Conservation (phyloP, 495 filamentous ascomycete species). For the Acidomyces sp. region DNA sequence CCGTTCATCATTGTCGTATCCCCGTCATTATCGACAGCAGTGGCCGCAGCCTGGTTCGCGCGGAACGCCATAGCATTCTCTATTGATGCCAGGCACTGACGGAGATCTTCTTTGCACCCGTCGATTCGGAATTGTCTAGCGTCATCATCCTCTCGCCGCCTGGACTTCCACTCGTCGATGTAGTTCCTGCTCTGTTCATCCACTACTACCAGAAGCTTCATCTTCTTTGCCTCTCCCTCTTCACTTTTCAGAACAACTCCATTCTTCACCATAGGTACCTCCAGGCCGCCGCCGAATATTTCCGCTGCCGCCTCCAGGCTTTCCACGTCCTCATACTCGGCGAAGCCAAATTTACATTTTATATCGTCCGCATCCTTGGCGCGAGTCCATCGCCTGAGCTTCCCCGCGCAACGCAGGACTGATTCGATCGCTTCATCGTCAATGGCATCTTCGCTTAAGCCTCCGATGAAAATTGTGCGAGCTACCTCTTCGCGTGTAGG, state of each 20-base stretch:
- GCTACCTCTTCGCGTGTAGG: conserved; percentile 83
- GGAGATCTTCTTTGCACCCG: conserved; percentile 50
- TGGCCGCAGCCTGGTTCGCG: conserved; percentile 19
- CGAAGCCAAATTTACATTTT: conserved; percentile 83
- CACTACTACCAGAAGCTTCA: conserved; percentile 58
- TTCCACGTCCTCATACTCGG: conserved; percentile 88
- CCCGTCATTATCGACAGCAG: conserved; percentile 43
- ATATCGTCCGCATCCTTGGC: conserved; percentile 72
- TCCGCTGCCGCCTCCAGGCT: conserved; percentile 78
- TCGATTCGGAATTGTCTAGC: conserved; percentile 55
- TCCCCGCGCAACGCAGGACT: conserved; percentile 65
- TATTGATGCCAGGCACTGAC: conserved; percentile 53
- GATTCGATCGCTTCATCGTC: conserved; percentile 74
- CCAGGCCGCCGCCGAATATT: conserved; percentile 59
- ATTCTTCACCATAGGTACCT: conserved; percentile 71
- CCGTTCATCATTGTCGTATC: conserved; percentile 53
- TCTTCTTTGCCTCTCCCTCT: conserved; percentile 52
- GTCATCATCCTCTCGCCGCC: conserved; percentile 49
- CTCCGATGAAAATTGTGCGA: conserved; percentile 79
- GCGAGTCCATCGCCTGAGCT: conserved; percentile 71
- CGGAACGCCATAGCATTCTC: conserved; percentile 49
- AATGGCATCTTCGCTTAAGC: conserved; percentile 63
- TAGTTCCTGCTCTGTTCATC: conserved; percentile 70
- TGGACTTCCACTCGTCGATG: conserved; percentile 62
- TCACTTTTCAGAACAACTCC: conserved; percentile 37